Evolutionary conservation across 257 asterid species (phyloP), one percentile per base, ranked within the genome.

Genomic region (Datura wrightii): DNA sequence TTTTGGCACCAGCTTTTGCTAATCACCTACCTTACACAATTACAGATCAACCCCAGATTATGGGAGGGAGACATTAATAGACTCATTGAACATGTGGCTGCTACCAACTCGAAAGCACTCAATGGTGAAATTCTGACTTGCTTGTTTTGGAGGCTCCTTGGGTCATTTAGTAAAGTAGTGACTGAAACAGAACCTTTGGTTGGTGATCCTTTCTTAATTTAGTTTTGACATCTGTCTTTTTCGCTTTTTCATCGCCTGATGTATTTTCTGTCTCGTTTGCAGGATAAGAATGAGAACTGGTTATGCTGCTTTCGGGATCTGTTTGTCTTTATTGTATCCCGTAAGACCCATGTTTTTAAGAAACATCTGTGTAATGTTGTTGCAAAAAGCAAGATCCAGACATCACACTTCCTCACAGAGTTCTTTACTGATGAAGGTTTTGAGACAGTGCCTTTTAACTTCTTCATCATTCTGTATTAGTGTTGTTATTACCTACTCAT

Each of bases 401-500:
- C 89, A 69, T 67, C 84, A 31, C 88, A 42, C 85, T 89, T 93
- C 85, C 89, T 92, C 87, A 84, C 92, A 78, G 90, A 94, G 82
- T 82, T 93, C 79, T 87, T 93, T 80, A 87, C 91, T 46, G 94
- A 89, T 79, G 98, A 93, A 93, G 99, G 99, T 96, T 88, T 89
- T 67, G 41, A 44, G 15, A 53, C 54, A 36, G 2, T 48, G 36
- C 50, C 50, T 46, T 19, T 37, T 44, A 44, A 65, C 74, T 58
- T 31, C 39, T 59, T n/a, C 19, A 46, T 39, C 37, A 14, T 67
- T 48, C 39, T 11, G 50, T 80, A 55, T 18, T 34, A 36, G 6
- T 55, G 10, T 18, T 76, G 24, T 7, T 31, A 31, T 76, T 50
- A 7, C 48, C 31, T 34, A 31, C 46, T 15, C 63, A 31, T 52